phyloP scores from a whole-genome alignment of 2,329 filamentous ascomycete genomes.

The Arthrinium puccinioides region DNA sequence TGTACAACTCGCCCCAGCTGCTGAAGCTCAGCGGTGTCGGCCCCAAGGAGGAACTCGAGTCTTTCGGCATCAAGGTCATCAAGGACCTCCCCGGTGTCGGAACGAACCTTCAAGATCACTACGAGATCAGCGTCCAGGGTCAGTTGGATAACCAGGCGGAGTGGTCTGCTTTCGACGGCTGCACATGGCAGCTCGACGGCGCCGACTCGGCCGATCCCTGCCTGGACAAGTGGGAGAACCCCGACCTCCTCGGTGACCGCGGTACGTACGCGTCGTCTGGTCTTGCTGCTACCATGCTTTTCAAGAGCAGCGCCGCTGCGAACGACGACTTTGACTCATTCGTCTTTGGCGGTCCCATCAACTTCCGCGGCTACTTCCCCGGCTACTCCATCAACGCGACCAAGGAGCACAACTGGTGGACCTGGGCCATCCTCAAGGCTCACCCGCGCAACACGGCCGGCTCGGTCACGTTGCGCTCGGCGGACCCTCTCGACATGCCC shows the following conservation, averaged over 20 bases:
- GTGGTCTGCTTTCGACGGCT: constrained; percentile 27
- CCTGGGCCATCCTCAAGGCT: constrained; percentile 44
- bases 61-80: constrained; percentile 31
- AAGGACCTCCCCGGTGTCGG: constrained; percentile 50
- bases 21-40: constrained; percentile 42
- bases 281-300: constrained; percentile 21
- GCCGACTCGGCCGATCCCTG: constrained; percentile 25
- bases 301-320: constrained; percentile 16
- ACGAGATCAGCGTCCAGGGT: constrained; percentile 38
- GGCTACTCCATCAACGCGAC: constrained; percentile 24
- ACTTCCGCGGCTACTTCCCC: constrained; percentile 33
- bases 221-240: constrained; percentile 15
- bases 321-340: constrained; percentile 26
- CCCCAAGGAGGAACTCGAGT: constrained; percentile 28
- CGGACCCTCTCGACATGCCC: constrained; percentile 56
- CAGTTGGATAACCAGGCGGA: constrained; percentile 27
- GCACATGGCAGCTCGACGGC: constrained; percentile 23
- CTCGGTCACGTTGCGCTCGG: constrained; percentile 51
- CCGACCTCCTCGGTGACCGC: constrained; percentile 11
- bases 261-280: constrained; percentile 28
- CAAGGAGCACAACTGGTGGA: constrained; percentile 30
- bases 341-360: constrained; percentile 29
- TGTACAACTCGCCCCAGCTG: constrained; percentile 45
- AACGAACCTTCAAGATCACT: constrained; percentile 49
- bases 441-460: constrained; percentile 53